Conservation (phyloP, 768 basidiomycete genomes). For the Kwoniella europaea region DNA sequence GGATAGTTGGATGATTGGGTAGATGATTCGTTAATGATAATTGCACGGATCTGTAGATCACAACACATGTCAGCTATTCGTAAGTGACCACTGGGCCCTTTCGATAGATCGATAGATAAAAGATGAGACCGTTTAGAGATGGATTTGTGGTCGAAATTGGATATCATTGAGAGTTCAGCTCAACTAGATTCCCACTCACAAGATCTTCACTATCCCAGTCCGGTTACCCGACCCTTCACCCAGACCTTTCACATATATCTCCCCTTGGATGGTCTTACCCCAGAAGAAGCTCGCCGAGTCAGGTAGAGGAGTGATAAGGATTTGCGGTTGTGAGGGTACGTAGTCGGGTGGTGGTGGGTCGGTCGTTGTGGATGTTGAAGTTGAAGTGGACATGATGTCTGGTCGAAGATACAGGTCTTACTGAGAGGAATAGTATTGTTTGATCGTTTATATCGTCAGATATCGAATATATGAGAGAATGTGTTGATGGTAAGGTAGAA, state of each 20-base stretch:
- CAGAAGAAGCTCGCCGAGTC: constrained; percentile 55
- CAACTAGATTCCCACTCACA: constrained; percentile 24
- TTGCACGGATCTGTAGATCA: constrained; percentile 32
- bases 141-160: too few relatives aligned
- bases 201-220: constrained; percentile 29
- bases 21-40: constrained; percentile 37
- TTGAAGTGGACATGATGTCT: neutral
- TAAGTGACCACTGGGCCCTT: too few relatives aligned
- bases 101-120: too few relatives aligned
- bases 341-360: constrained; percentile 46
- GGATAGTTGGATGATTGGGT: constrained; percentile 32
- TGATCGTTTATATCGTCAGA: neutral
- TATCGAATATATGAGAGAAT: neutral
- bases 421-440: neutral
- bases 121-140: too few relatives aligned
- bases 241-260: constrained; percentile 55
- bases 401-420: neutral
- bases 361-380: constrained; percentile 1
- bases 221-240: constrained; percentile 30
- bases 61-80: too few relatives aligned
- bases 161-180: too few relatives aligned
- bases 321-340: constrained; percentile 48
- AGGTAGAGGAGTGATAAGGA: constrained; percentile 51
- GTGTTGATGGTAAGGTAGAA: constrained; percentile 2
- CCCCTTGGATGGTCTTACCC: constrained; percentile 49